phyloP scores from a whole-genome alignment of 495 filamentous ascomycete species.

The Corynascus novoguineensis region DNA sequence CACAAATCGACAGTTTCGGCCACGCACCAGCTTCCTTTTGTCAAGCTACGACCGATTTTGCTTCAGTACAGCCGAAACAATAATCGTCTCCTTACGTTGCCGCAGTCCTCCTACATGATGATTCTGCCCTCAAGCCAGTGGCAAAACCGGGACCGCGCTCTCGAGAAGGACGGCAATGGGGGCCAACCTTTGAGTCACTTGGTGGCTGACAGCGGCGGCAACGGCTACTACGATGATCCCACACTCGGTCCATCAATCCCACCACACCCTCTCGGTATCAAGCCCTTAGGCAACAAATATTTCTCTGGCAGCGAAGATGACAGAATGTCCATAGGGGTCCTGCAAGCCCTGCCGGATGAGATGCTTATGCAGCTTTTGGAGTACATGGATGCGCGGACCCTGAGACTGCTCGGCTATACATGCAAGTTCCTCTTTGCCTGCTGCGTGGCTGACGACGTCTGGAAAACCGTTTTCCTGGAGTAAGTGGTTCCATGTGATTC shows the following conservation, averaged over 20 bases:
- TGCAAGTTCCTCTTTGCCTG: conserved; percentile 90
- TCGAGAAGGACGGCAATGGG: conserved; percentile 14
- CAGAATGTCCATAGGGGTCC: conserved; percentile 56
- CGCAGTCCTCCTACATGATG: conserved; percentile 13
- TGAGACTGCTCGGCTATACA: conserved; percentile 67
- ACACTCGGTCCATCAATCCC: conserved; percentile 48
- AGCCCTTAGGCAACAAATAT: conserved; percentile 83
- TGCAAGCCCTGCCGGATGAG: conserved; percentile 72
- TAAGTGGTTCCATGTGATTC: conserved; percentile 47
- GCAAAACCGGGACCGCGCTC: conserved; percentile 5
- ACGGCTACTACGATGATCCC: conserved; percentile 10
- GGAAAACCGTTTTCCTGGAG: conserved; percentile 82
- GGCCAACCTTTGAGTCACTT: conserved; percentile 19
- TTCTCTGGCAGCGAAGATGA: conserved; percentile 57
- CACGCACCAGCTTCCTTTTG: too few species aligned
- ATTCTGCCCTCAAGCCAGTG: conserved; percentile 22
- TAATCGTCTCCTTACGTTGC: too few species aligned
- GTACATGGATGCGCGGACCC: conserved; percentile 55
- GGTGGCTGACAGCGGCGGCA: conserved; percentile 6
- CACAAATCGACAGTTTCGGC: too few species aligned
- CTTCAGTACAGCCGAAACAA: too few species aligned
- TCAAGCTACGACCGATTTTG: too few species aligned
- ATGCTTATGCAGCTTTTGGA: conserved; percentile 72
- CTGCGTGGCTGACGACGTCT: conserved; percentile 78
- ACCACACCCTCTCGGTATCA: conserved; percentile 77